Evolutionary conservation across 768 basidiomycete genomes (phyloP).

Genomic region (Lactarius trivialis): DNA sequence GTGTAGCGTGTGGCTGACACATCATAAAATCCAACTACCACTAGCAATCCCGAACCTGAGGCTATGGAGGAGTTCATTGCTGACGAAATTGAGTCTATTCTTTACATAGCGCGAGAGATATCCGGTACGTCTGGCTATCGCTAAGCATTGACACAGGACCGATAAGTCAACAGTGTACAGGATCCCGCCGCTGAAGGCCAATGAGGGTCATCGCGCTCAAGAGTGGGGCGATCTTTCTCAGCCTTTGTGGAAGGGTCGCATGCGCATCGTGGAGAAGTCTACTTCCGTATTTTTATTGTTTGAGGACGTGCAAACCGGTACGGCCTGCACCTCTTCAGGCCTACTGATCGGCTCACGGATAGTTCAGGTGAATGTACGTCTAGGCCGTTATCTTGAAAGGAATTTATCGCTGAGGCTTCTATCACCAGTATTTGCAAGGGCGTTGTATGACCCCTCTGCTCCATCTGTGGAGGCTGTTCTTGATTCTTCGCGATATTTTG

Average conservation of each 20-base stretch:
- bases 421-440: slow-evolving; percentile 72
- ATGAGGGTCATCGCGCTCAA: slow-evolving; percentile 86
- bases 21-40: neutral
- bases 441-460: slow-evolving; percentile 69
- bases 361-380: slow-evolving; percentile 61
- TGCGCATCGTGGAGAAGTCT: slow-evolving; percentile 78
- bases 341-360: neutral
- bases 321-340: slow-evolving; percentile 11
- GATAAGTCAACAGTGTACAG: slow-evolving; percentile 60
- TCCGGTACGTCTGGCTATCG: slow-evolving; percentile 49
- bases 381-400: slow-evolving; percentile 8
- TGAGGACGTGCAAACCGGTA: slow-evolving; percentile 77
- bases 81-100: slow-evolving; percentile 84
- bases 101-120: slow-evolving; percentile 86
- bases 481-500: slow-evolving; percentile 94
- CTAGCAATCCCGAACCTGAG: neutral
- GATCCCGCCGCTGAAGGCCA: slow-evolving; percentile 79
- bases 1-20: too few species aligned
- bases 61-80: slow-evolving; percentile 46
- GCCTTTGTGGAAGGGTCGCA: slow-evolving; percentile 88
- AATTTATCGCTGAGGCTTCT: slow-evolving; percentile 4
- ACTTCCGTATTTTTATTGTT: slow-evolving; percentile 63
- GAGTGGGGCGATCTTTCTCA: slow-evolving; percentile 85
- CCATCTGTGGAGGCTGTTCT: slow-evolving; percentile 93
- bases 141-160: slow-evolving; percentile 17